These are phyloP conservation scores for Nigrospora oryzae DNA, from an alignment of 2,329 filamentous ascomycete genomes.

Conservation along the genomic window DNA sequence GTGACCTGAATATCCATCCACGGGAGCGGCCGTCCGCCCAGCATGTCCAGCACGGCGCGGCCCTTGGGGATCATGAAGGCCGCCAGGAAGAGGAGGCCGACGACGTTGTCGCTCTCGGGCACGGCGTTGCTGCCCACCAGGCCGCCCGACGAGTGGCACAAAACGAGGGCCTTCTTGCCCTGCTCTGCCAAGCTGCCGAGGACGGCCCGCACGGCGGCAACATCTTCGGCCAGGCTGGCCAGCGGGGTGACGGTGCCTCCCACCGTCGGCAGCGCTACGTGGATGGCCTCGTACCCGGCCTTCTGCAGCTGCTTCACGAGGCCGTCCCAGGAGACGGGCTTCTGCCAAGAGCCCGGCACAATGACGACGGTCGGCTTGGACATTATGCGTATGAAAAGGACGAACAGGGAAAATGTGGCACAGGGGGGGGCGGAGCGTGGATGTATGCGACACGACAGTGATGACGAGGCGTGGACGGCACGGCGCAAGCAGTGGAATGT, in stretches of 20 bases:
- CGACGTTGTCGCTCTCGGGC: neutral
- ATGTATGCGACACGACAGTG: too few species aligned
- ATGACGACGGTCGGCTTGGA: constrained; percentile 3
- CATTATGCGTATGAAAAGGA: neutral
- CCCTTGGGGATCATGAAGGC: constrained; percentile 5
- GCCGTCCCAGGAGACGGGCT: neutral
- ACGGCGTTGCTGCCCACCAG: constrained; percentile 4
- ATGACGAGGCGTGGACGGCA: too few species aligned
- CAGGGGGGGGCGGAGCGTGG: too few species aligned
- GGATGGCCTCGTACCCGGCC: constrained; percentile 1
- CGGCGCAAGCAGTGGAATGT: too few species aligned
- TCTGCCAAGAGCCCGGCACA: constrained; percentile 4
- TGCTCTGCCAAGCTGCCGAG: neutral
- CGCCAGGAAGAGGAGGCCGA: constrained; percentile 3
- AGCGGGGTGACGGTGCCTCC: constrained; percentile 2
- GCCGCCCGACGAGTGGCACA: constrained; percentile 4
- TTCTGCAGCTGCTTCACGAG: neutral
- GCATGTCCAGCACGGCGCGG: constrained; percentile 4
- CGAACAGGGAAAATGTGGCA: too few species aligned
- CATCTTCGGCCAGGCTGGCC: constrained; percentile 2
- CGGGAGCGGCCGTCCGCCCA: constrained; percentile 6
- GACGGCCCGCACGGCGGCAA: constrained; percentile 2
- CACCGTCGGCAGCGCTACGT: constrained; percentile 1
- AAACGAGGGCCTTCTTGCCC: neutral
- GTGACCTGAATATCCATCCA: constrained; percentile 10